Conservation (phyloP, 75 land plant species). For the Cunninghamia lanceolata region DNA sequence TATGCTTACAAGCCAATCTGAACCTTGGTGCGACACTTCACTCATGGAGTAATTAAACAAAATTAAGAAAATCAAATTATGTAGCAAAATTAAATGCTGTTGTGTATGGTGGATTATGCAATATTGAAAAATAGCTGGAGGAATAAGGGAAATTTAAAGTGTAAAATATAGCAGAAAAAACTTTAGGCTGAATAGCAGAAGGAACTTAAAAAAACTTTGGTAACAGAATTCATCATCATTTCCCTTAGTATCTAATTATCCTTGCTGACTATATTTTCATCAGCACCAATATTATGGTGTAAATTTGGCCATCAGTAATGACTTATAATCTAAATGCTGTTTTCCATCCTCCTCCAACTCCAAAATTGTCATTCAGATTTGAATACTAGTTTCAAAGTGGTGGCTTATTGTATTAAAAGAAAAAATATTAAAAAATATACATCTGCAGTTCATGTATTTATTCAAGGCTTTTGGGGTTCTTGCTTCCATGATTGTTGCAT, state of each 20-base stretch:
- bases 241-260: not conserved
- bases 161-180: not conserved
- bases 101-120: not conserved
- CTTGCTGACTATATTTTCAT: not conserved
- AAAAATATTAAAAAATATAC: too few species aligned
- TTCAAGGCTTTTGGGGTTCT: too few species aligned
- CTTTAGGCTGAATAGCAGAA: not conserved
- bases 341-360: not conserved
- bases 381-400: not conserved
- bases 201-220: not conserved
- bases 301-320: not conserved
- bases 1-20: too few species aligned
- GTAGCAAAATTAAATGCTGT: not conserved
- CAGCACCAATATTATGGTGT: not conserved
- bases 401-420: not conserved
- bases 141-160: not conserved
- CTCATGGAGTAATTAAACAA: too few species aligned
- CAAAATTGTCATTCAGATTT: not conserved
- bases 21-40: too few species aligned
- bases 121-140: not conserved
- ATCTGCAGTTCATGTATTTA: too few species aligned
- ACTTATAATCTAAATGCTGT: not conserved
- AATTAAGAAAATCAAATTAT: not conserved
- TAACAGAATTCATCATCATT: too few species aligned
- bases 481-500: too few species aligned